These are phyloP conservation scores for Elsinoe arachidis DNA, from an alignment of 2,329 filamentous ascomycete species.

Conservation along the genomic window DNA sequence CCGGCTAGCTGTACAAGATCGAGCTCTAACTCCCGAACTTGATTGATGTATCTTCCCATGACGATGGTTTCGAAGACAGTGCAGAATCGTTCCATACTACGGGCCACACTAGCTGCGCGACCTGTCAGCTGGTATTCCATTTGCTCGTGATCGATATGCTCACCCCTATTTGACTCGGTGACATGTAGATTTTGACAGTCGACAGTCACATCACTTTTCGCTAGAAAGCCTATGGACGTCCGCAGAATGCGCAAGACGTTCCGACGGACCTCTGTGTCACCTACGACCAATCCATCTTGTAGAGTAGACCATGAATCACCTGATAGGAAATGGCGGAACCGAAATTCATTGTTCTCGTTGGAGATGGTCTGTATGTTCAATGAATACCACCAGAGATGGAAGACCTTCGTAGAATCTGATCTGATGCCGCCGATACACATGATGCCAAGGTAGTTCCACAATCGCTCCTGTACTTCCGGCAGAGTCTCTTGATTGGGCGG, in stretches of 20 bases:
- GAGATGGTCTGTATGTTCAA: background rate
- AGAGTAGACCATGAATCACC: slow-evolving; percentile 35
- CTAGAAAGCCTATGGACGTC: slow-evolving; percentile 30
- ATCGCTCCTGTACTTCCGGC: background rate
- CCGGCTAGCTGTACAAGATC: slow-evolving; percentile 35
- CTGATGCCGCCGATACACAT: too few species aligned
- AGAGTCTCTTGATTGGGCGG: too few species aligned
- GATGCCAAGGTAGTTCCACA: background rate
- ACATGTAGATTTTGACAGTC: slow-evolving; percentile 11
- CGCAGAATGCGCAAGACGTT: slow-evolving; percentile 38
- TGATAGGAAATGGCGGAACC: slow-evolving; percentile 9
- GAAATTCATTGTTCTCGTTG: background rate
- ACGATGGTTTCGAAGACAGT: slow-evolving; percentile 41
- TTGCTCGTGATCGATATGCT: background rate
- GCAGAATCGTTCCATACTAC: slow-evolving; percentile 36
- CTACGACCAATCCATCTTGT: slow-evolving; percentile 31
- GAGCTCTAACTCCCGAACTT: slow-evolving; percentile 37
- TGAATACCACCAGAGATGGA: background rate
- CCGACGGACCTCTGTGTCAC: slow-evolving; percentile 39
- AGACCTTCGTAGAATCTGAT: background rate
- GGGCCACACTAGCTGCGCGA: slow-evolving; percentile 4
- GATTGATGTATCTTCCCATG: slow-evolving; percentile 41
- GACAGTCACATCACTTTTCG: slow-evolving; percentile 15
- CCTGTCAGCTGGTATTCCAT: background rate
- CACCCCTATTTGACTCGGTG: slow-evolving; percentile 6